Percentiles rank a stretch among this genome's conserved stretches.
phyloP scores from a whole-genome alignment of 768 basidiomycete species.

The Termitomyces sp. region DNA sequence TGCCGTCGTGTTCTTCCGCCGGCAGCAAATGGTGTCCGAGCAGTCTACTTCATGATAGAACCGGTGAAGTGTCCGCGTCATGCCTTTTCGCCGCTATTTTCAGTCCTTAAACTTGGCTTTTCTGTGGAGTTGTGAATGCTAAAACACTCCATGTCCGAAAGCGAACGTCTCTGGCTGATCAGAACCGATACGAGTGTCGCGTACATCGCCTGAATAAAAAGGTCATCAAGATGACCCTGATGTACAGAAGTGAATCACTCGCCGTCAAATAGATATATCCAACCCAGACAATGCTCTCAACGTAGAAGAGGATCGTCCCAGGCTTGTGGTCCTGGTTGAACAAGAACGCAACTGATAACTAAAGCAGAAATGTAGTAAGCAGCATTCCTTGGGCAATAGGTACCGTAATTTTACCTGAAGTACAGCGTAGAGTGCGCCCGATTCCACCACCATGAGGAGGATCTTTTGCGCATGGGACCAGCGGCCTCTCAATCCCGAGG shows the following conservation, averaged over 20 bases:
- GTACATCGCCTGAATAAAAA: slow-evolving; percentile 6
- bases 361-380: neutral
- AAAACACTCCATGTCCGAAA: slow-evolving; percentile 10
- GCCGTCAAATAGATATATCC: slow-evolving; percentile 9
- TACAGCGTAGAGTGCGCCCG: slow-evolving; percentile 4
- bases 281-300: neutral
- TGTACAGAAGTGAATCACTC: neutral
- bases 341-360: neutral
- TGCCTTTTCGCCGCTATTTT: neutral
- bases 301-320: neutral
- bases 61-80: neutral
- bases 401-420: neutral
- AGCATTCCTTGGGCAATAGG: neutral
- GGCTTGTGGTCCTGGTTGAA: slow-evolving; percentile 8
- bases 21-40: slow-evolving; percentile 24
- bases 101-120: neutral
- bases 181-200: slow-evolving; percentile 3
- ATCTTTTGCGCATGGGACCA: slow-evolving; percentile 11
- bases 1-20: slow-evolving; percentile 23
- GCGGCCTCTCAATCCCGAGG: neutral
- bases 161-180: slow-evolving; percentile 6
- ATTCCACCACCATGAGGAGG: slow-evolving; percentile 5
- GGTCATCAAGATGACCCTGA: neutral
- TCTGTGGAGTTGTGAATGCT: neutral
- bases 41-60: slow-evolving; percentile 19